Percentiles rank a stretch among this genome's conserved stretches.
These are phyloP conservation scores for Pholiota conissans DNA, from an alignment of 768 basidiomycete species.

Conservation along the genomic window DNA sequence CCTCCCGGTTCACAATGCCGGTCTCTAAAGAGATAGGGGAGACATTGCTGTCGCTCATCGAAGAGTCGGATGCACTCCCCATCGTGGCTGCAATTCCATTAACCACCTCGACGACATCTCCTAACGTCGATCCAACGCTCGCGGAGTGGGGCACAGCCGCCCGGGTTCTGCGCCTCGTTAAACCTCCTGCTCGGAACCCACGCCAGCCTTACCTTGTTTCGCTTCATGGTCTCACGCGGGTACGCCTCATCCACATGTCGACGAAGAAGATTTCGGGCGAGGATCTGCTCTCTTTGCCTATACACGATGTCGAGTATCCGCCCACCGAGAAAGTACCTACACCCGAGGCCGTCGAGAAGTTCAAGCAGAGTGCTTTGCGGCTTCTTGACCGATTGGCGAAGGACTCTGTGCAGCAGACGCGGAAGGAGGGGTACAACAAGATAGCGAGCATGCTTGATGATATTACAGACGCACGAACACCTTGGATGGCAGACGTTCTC, in stretches of 20 bases:
- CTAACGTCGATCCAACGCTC: slow-evolving; percentile 18
- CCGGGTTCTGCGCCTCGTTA: slow-evolving; percentile 67
- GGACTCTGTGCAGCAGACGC: slow-evolving; percentile 46
- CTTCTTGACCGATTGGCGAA: slow-evolving; percentile 66
- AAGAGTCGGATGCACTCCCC: slow-evolving; percentile 68
- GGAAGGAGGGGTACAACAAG: slow-evolving; percentile 68
- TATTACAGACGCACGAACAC: slow-evolving; percentile 56
- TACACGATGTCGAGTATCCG: slow-evolving; percentile 49
- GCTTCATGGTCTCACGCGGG: slow-evolving; percentile 69
- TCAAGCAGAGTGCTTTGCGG: slow-evolving; percentile 66
- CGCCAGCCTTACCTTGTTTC: slow-evolving; percentile 67
- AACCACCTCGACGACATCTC: slow-evolving; percentile 4
- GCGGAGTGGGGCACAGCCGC: slow-evolving; percentile 70
- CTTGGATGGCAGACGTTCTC: slow-evolving; percentile 80
- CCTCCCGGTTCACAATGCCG: slow-evolving; percentile 66
- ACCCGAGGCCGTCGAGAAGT: slow-evolving; percentile 57
- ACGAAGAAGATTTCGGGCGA: slow-evolving; percentile 27
- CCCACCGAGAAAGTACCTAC: slow-evolving; percentile 47
- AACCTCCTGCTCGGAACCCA: slow-evolving; percentile 54
- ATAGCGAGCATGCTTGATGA: slow-evolving; percentile 75
- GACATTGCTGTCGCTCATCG: slow-evolving; percentile 63
- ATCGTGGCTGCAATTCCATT: slow-evolving; percentile 54
- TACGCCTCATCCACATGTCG: slow-evolving; percentile 46
- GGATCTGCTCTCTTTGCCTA: slow-evolving; percentile 30
- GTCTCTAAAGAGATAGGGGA: slow-evolving; percentile 63